Base-by-base conservation (phyloP, 768 basidiomycete genomes). In the Rubroboletus pulcherrimus region DNA sequence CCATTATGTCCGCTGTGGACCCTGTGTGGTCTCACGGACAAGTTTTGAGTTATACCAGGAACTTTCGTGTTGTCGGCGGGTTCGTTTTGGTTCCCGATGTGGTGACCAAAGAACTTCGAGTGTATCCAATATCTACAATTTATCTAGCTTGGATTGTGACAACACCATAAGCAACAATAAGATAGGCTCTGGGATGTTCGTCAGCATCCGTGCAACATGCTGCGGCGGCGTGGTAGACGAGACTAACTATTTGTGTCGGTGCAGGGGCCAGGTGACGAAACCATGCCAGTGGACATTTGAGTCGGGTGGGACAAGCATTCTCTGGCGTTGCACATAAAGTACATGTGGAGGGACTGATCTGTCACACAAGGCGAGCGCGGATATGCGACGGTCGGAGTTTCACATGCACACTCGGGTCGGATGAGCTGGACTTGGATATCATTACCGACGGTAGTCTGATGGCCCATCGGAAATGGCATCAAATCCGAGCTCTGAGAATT, bases 391-490 rank as follows among this genome's bases (percentile, higher is more conserved):
- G 41, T 54, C 63, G 61, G 62, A 50, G 57, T 60, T 54, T 34
- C 21, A 21, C 21, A 21, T 21, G 21, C 49, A 39, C 33, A 40
- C 21, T 38, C 14, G 38, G 21, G 24, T 35, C 30, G 42, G 35
- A 47, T 17, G 14, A 10, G 17, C 21, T 45, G 44, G 45, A 7
- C 24, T 53, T 24, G 29, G 29, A 45, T 30, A 45, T 30, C 30
- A 17, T 30, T 41, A 49, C 41, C 37, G 15, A 26, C 14, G 33
- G 21, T 15, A 42, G 51, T 49, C 48, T 41, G 33, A 52, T 43
- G 38, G 14, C 21, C 21, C 50, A 49, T 53, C 63, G 65, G 62
- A 64, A 65, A 65, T 66, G 58, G 5, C 33, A 38, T 24, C 44
- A 59, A 55, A 49, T 29, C 56, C 63, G 64, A 59, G 15, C 37